Evolutionary conservation across 2,329 filamentous ascomycete genomes (phyloP), one percentile per base, ranked within the genome.

Genomic region (Cryphonectria naterciae): DNA sequence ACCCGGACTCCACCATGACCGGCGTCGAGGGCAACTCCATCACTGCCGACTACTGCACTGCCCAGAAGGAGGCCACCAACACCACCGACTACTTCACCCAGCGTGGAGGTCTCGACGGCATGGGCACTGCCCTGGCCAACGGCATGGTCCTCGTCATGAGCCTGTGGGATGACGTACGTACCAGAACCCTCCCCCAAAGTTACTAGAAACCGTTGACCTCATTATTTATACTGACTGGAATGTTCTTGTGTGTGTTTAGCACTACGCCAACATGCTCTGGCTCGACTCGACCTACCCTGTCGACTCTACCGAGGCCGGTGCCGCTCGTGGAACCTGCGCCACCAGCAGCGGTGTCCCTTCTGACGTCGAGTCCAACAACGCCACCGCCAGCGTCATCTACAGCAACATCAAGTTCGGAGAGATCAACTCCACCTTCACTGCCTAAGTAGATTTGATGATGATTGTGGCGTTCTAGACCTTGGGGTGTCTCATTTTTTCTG

Each of bases 221-320:
- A 49, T 49, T 22, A 17, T 62, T 61, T 41, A 13, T 4, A 28
- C 25, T 52, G n/a, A 64, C 49, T 25, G 52, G 32, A 28, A 19
- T 52, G 22, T 37, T 32, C 3, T 49, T 13, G 32, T 32, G 32
- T 19, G 11, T 61, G 7, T 35, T 22, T 28, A 78, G 76, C 87
- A 92, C 80, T 80, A 86, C 72, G 82, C 87, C 77, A 86, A 91
- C 81, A 93, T 93, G 91, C 86, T 91, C 76, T 93, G 92, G 92
- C 87, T 94, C 76, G 91, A 93, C 83, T 88, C 87, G 72, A 86
- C 83, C 78, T 91, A 87, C 83, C 70, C 83, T 65, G 76, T 80
- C 73, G 79, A 76, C 68, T 74, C 77, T 28, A 75, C 79, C 60
- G 69, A 72, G 4, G 81, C 82, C 25, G 84, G 84, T 75, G 79